These are phyloP conservation scores for Rhizopogon vesiculosus DNA, from an alignment of 768 basidiomycete genomes.

Conservation along the genomic window DNA sequence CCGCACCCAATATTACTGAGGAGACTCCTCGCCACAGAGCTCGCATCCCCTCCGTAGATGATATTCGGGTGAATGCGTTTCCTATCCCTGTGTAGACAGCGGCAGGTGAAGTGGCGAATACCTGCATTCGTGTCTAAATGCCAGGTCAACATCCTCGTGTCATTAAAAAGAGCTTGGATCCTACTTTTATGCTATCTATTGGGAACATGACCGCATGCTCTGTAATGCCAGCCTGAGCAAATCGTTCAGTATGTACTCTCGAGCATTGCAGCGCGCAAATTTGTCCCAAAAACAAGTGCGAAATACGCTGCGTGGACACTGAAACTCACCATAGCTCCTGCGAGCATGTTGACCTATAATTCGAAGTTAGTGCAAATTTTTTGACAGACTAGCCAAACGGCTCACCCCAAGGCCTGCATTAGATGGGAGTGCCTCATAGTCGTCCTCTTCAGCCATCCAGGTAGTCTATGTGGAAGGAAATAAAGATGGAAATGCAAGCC, in stretches of 20 bases:
- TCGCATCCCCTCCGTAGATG: slow-evolving; percentile 88
- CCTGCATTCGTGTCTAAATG: slow-evolving; percentile 95
- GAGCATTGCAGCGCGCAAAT: background rate
- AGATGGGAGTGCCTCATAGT: slow-evolving; percentile 65
- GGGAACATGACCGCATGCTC: slow-evolving; percentile 99
- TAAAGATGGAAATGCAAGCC: background rate
- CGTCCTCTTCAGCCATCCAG: slow-evolving; percentile 41
- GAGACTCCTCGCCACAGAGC: slow-evolving; percentile 95
- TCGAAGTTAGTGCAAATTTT: slow-evolving; percentile 11
- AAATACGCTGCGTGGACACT: background rate
- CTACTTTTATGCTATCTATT: slow-evolving; percentile 94
- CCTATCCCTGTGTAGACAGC: slow-evolving; percentile 88
- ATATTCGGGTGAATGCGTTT: slow-evolving; percentile 88
- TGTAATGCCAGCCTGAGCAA: slow-evolving; percentile 89
- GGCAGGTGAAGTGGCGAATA: slow-evolving; percentile 80
- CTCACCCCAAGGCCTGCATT: slow-evolving; percentile 75
- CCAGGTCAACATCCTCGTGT: background rate
- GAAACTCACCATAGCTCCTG: slow-evolving; percentile 83
- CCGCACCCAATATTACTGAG: slow-evolving; percentile 93
- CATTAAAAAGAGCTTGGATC: slow-evolving; percentile 1
- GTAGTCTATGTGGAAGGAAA: slow-evolving; percentile 7
- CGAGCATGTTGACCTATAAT: slow-evolving; percentile 88
- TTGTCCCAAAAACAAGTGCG: background rate
- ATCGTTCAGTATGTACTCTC: slow-evolving; percentile 10
- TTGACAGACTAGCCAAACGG: slow-evolving; percentile 5